Percentiles rank a stretch among this genome's conserved stretches.
Conservation (phyloP, 2,329 filamentous ascomycete species). For the Immersiporthe knoxdaviesiana region DNA sequence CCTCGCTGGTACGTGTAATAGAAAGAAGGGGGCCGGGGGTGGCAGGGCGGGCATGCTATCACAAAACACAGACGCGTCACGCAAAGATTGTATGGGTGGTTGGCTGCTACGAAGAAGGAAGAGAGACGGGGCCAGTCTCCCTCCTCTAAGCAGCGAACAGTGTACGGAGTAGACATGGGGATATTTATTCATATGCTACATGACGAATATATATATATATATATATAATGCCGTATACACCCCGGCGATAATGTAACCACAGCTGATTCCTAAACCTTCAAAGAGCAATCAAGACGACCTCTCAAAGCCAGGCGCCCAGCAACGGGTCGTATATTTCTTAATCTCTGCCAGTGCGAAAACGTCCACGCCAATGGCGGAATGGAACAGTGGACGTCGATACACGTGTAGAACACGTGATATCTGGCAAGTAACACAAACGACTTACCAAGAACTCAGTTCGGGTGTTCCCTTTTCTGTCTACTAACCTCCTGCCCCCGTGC, state of each 20-base stretch:
- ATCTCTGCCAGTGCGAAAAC: slow-evolving; percentile 37
- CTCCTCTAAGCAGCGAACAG: background rate
- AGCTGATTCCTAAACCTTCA: slow-evolving; percentile 39
- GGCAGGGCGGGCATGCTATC: background rate
- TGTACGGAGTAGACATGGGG: background rate
- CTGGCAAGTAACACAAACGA: slow-evolving; percentile 29
- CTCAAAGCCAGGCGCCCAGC: slow-evolving; percentile 39
- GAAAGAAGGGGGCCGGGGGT: too few species aligned
- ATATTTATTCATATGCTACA: too few species aligned
- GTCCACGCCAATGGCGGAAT: slow-evolving; percentile 32
- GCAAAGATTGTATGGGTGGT: background rate
- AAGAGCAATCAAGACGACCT: slow-evolving; percentile 37
- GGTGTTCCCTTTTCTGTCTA: background rate
- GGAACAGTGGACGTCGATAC: slow-evolving; percentile 34
- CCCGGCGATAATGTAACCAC: slow-evolving; percentile 35
- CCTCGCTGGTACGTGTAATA: background rate
- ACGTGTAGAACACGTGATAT: slow-evolving; percentile 30
- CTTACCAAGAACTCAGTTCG: background rate
- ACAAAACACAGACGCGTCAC: background rate
- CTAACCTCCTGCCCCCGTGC: background rate
- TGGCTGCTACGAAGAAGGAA: background rate
- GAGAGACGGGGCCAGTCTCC: too few species aligned
- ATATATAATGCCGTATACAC: background rate
- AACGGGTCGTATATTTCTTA: slow-evolving; percentile 35
- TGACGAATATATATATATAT: background rate